These are phyloP conservation scores for Podosphaera leucotricha DNA, from an alignment of 2,329 filamentous ascomycete genomes.

Conservation along the genomic window DNA sequence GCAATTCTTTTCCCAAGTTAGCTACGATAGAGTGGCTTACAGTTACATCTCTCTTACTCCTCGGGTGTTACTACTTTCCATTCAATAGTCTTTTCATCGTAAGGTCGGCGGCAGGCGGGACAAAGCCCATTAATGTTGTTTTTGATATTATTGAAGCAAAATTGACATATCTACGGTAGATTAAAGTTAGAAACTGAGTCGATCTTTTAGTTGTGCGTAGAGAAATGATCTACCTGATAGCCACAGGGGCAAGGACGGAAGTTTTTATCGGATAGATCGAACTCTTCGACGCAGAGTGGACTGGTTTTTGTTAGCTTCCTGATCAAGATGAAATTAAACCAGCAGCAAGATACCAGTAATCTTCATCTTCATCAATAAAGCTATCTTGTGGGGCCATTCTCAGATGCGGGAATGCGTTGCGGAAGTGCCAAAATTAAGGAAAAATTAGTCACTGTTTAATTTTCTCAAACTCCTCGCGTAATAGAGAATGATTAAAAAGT, in stretches of 20 bases:
- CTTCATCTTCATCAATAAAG: conserved; percentile 49
- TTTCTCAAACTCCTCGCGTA: background rate
- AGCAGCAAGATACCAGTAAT: conserved; percentile 32
- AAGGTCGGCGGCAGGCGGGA: conserved; percentile 85
- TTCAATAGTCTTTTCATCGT: conserved; percentile 91
- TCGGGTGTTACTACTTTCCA: conserved; percentile 89
- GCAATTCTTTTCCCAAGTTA: conserved; percentile 29
- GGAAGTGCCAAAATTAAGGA: no score
- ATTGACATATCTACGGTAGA: conserved; percentile 67
- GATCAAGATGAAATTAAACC: background rate
- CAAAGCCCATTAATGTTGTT: conserved; percentile 94
- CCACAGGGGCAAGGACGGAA: conserved; percentile 94
- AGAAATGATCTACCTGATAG: conserved; percentile 53
- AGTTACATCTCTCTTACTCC: conserved; percentile 39
- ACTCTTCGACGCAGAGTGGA: conserved; percentile 95
- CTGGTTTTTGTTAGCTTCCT: conserved; percentile 22
- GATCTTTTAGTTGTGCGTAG: background rate
- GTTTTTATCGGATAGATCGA: conserved; percentile 91
- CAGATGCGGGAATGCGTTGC: background rate
- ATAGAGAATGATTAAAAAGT: background rate
- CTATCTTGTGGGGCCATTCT: conserved; percentile 43
- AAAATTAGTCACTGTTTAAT: background rate
- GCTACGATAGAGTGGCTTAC: background rate
- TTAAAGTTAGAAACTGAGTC: background rate
- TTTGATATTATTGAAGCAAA: conserved; percentile 98